Evolutionary conservation across 129 eudicot species (phyloP), one percentile per base, ranked within the genome.

Genomic region (Flaveria linearis): DNA sequence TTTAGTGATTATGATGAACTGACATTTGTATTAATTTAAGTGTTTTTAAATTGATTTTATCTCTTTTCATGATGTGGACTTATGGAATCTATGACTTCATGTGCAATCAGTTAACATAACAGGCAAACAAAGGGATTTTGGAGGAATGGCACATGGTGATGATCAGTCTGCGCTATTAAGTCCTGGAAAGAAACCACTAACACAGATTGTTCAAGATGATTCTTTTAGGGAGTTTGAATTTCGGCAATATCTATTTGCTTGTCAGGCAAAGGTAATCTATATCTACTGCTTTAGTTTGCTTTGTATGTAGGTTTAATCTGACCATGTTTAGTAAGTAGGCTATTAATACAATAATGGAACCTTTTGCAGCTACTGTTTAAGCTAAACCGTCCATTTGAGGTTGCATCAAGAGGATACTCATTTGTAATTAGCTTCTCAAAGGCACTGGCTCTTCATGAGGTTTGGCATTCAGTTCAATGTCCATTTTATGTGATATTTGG

Each of bases 141-240:
- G 98, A 82, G 98, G 98, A 82, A 82, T 85, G 86, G 96, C 87
- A 69, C 77, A 57, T 49, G 97, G 97, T 43, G 98, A 94, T 83
- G 99, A 91, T 89, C 92, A 91, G 78, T 96, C 96, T 84, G 88
- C 90, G 46, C 85, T 94, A 52, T 85, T 94, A 62, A 84, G 79
- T 26, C 94, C 96, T 30, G 88, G 81, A 73, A 94, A 77, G 52
- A 94, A 91, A 77, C 82, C 93, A 55, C 72, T 94, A 62, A 85
- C 92, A 69, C 92, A 87, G 80, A 94, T 94, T 63, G 97, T 94
- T 86, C 97, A 89, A 80, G 96, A 94, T 70, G 99, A 94, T 80
- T 91, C 99, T 23, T 94, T 89, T 76, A 87, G 97, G 84, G 99
- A 89, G 73, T 94, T 94, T 81, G 99, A 94, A 78, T 94, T 94